Evolutionary conservation across 192 early-diverging fungal genomes (phyloP).

Genomic region (Coemansia furcata): DNA sequence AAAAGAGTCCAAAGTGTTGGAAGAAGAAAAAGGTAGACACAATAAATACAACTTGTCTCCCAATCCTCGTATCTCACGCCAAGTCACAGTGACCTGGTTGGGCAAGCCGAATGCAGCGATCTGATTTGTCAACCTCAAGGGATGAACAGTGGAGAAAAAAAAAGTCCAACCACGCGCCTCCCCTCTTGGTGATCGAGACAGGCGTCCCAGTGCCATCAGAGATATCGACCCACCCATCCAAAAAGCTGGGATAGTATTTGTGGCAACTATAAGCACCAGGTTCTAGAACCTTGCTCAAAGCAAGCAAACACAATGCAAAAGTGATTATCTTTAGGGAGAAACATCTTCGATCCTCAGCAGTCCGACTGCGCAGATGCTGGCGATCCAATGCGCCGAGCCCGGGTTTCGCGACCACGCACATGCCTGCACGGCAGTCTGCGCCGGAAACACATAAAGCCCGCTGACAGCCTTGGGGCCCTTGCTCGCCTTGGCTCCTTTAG

Average conservation of each 20-base stretch:
- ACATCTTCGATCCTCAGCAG: conserved; percentile 34
- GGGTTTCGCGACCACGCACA: conserved; percentile 44
- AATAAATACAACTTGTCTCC: not conserved
- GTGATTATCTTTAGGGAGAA: conserved; percentile 2
- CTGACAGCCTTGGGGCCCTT: not conserved
- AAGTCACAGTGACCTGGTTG: not conserved
- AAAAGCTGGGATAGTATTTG: too few species aligned
- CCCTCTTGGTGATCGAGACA: not conserved
- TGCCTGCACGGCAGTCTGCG: conserved; percentile 23
- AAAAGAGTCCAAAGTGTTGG: not conserved
- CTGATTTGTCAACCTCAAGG: not conserved
- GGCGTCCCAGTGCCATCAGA: not conserved
- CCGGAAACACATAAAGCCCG: conserved; percentile 5
- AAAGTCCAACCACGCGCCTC: not conserved
- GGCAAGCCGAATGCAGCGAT: not conserved
- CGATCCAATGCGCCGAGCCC: conserved; percentile 26
- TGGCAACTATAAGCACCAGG: too few species aligned
- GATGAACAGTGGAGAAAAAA: not conserved
- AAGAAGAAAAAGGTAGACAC: not conserved
- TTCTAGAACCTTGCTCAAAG: not conserved
- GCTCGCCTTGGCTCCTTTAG: not conserved
- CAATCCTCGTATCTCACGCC: not conserved
- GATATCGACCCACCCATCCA: too few species aligned
- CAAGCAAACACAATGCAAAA: not conserved
- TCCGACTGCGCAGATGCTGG: conserved; percentile 22